Evolutionary conservation across 1,284 basidiomycete genomes (phyloP).

Genomic region (Cystobasidiaceae sp.): DNA sequence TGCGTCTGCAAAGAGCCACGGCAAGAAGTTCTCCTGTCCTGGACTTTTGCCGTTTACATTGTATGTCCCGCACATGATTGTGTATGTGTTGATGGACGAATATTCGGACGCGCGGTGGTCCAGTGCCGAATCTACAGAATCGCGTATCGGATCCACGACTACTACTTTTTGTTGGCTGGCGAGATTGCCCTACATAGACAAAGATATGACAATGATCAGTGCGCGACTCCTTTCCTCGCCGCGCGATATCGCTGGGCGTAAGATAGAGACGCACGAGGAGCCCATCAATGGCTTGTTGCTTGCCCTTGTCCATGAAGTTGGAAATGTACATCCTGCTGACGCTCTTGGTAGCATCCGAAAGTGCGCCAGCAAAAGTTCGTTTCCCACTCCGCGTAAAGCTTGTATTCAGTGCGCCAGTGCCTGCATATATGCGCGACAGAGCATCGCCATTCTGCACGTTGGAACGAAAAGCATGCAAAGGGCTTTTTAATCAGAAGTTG

Average conservation of each 20-base stretch:
- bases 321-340: constrained; percentile 90
- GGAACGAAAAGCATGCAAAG: background rate
- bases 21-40: constrained; percentile 67
- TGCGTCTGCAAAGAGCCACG: constrained; percentile 82
- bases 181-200: constrained; percentile 68
- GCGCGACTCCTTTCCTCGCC: no score
- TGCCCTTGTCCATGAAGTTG: constrained; percentile 93
- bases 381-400: constrained; percentile 92
- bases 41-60: constrained; percentile 88
- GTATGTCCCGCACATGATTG: constrained; percentile 86
- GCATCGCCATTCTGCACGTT: constrained; percentile 40
- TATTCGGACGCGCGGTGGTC: constrained; percentile 73
- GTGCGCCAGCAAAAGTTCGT: constrained; percentile 76
- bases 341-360: constrained; percentile 95
- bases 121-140: constrained; percentile 68
- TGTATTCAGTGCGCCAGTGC: constrained; percentile 92
- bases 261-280: constrained; percentile 61
- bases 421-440: constrained; percentile 75
- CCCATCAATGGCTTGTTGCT: constrained; percentile 92
- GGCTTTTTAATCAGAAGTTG: background rate
- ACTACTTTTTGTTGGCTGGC: constrained; percentile 79
- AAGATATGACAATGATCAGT: no score
- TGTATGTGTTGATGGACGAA: constrained; percentile 66
- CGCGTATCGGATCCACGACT: constrained; percentile 90
- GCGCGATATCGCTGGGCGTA: background rate